Evolutionary conservation across 805 yeast species (phyloP), one percentile per base, ranked within the genome.

Genomic region (Metschnikowia kofuensis): DNA sequence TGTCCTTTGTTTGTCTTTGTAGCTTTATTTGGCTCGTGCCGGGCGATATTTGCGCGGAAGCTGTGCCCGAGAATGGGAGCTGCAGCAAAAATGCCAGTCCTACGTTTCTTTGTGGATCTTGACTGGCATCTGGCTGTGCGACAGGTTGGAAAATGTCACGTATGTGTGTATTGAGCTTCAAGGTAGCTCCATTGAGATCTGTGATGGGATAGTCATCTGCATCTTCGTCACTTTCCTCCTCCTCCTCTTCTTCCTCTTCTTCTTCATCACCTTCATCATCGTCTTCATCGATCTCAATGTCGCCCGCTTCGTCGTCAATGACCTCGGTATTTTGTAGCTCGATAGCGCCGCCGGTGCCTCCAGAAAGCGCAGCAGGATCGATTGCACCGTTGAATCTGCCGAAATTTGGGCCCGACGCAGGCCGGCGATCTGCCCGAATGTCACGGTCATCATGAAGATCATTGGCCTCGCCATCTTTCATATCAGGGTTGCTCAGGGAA

Each of bases 141-240:
- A 30, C 28, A 11, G 42, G 43, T 9, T 35, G 40, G 27, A 45
- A 38, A 11, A 44, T 21, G 28, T 49, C 54, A 2, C 48, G 47
- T 14, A 36, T 13, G 10, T 40, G 47, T 1, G 48, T 47, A 28
- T 55, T 53, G 38, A 55, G 57, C 29, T 41, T 48, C n/a, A 53
- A 32, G 4, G 52, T 39, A 1, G 57, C 39, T 34, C 50, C 43
- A 31, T 50, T 45, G 34, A 49, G 40, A 26, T 49, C 45, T 21
- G 48, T 37, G 36, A 36, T 29, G 27, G 36, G 50, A 16, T 39
- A 40, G 2, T 30, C 42, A 35, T 54, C 62, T 15, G 54, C 59
- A 10, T 58, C 61, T 12, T 53, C 57, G 11, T 58, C 58, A n/a
- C 52, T 56, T 12, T 48, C 51, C 15, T 44, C 54, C 11, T 53